phyloP scores from a whole-genome alignment of 1,139 yeast genomes.

The Yamadazyma atmosphaerica region DNA sequence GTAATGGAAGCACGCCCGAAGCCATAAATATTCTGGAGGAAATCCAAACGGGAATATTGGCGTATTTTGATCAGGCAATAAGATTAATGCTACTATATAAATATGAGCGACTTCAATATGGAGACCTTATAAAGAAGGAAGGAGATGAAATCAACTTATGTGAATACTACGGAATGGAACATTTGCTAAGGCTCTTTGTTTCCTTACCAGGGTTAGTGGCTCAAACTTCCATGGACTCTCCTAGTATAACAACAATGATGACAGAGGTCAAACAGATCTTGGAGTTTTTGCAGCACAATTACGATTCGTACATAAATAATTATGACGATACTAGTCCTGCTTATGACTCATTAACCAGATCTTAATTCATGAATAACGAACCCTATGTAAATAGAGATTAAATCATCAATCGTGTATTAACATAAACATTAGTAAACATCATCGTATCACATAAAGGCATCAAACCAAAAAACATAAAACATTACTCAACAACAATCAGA shows the following conservation, averaged over 20 bases:
- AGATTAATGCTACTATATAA: slow-evolving; percentile 77
- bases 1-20: slow-evolving; percentile 12
- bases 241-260: slow-evolving; percentile 55
- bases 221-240: slow-evolving; percentile 78
- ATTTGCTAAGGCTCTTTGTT: slow-evolving; percentile 69
- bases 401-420: background rate
- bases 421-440: slow-evolving; percentile 2
- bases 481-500: slow-evolving; percentile 5
- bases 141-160: slow-evolving; percentile 26
- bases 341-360: slow-evolving; percentile 49
- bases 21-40: slow-evolving; percentile 64
- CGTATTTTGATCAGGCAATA: slow-evolving; percentile 76
- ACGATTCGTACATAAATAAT: slow-evolving; percentile 46
- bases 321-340: slow-evolving; percentile 62
- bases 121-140: slow-evolving; percentile 44
- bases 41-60: slow-evolving; percentile 62
- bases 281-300: slow-evolving; percentile 50
- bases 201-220: slow-evolving; percentile 79
- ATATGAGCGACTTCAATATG: slow-evolving; percentile 80
- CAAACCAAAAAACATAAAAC: slow-evolving; percentile 2
- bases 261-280: slow-evolving; percentile 50
- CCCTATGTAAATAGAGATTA: no score
- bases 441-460: slow-evolving; percentile 3
- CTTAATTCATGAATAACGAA: no score
- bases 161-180: slow-evolving; percentile 72